Evolutionary conservation across 495 filamentous ascomycete species (phyloP).

Genomic region (Aspergillus bridgeri): DNA sequence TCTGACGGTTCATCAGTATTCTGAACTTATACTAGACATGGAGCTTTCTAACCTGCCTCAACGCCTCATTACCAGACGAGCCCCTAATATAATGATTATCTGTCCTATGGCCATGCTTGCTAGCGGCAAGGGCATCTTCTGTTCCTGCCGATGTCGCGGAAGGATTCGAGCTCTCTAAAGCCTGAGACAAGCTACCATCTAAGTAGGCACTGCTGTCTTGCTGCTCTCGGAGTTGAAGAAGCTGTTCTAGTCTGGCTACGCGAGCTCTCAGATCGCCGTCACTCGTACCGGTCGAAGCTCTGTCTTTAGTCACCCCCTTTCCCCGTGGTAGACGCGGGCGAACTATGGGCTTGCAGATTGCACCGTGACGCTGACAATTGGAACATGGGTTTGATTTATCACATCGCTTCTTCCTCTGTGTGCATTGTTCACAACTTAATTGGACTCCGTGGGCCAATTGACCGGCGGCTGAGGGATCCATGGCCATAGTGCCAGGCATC

Average conservation of each 20-base stretch:
- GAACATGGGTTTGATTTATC: slow-evolving; percentile 66
- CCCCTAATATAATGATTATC: too few relatives aligned
- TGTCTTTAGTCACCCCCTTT: slow-evolving; percentile 34
- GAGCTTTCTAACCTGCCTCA: background rate
- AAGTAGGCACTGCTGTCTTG: background rate
- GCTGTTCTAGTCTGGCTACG: background rate
- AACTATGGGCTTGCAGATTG: slow-evolving; percentile 52
- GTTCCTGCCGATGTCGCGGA: too few relatives aligned
- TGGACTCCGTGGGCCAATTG: slow-evolving; percentile 24
- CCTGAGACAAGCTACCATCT: background rate
- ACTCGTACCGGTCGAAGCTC: background rate
- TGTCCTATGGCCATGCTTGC: too few relatives aligned
- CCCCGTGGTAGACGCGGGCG: slow-evolving; percentile 36
- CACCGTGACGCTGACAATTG: slow-evolving; percentile 59
- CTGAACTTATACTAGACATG: background rate
- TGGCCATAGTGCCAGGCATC: background rate
- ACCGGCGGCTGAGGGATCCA: background rate
- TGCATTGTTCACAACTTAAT: slow-evolving; percentile 28
- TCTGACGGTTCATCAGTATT: background rate
- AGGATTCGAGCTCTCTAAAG: too few relatives aligned
- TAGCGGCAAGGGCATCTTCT: too few relatives aligned
- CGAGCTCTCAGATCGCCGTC: slow-evolving; percentile 12
- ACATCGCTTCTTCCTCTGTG: slow-evolving; percentile 65
- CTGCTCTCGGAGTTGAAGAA: background rate
- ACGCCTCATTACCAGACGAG: background rate